These are phyloP conservation scores for Sungouiella thailandica DNA, from an alignment of 805 yeast genomes.

Conservation along the genomic window DNA sequence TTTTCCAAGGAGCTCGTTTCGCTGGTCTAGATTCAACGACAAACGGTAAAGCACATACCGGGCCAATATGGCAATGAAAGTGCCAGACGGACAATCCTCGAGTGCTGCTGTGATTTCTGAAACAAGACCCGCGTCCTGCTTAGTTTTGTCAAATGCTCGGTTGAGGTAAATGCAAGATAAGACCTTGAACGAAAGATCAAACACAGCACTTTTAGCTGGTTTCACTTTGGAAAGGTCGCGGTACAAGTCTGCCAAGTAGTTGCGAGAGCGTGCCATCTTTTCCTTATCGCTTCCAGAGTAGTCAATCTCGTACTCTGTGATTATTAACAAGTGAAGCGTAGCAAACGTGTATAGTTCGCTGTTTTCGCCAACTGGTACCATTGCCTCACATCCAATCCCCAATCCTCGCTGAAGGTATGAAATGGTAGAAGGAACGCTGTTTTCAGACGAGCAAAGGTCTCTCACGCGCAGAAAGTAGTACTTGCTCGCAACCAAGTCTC, in stretches of 20 bases:
- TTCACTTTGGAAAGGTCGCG: slow-evolving; percentile 6
- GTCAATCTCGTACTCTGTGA: slow-evolving; percentile 20
- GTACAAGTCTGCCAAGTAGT: slow-evolving; percentile 4
- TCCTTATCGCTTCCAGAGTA: slow-evolving; percentile 1
- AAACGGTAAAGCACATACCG: slow-evolving; percentile 12
- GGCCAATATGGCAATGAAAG: slow-evolving; percentile 16
- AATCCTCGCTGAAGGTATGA: slow-evolving; percentile 8
- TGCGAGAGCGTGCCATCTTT: slow-evolving; percentile 2
- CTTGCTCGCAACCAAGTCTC: slow-evolving; percentile 33
- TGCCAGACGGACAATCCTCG: slow-evolving; percentile 1
- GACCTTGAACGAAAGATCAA: no score
- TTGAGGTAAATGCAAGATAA: no score
- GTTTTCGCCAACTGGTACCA: slow-evolving; percentile 14
- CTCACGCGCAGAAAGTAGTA: slow-evolving; percentile 35
- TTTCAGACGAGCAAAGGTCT: slow-evolving; percentile 10
- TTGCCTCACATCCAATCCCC: slow-evolving; percentile 22
- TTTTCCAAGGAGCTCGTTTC: slow-evolving; percentile 11
- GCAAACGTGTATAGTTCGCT: slow-evolving; percentile 28
- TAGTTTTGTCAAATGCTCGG: no score
- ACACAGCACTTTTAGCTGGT: no score
- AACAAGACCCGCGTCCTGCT: not conserved
- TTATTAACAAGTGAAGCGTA: slow-evolving; percentile 22
- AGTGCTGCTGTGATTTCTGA: not conserved
- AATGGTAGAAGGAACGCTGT: not conserved
- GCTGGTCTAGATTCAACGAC: slow-evolving; percentile 12